These are phyloP conservation scores for Chimonanthus salicifolius DNA, from an alignment of 164 flowering plant species.

Conservation along the genomic window DNA sequence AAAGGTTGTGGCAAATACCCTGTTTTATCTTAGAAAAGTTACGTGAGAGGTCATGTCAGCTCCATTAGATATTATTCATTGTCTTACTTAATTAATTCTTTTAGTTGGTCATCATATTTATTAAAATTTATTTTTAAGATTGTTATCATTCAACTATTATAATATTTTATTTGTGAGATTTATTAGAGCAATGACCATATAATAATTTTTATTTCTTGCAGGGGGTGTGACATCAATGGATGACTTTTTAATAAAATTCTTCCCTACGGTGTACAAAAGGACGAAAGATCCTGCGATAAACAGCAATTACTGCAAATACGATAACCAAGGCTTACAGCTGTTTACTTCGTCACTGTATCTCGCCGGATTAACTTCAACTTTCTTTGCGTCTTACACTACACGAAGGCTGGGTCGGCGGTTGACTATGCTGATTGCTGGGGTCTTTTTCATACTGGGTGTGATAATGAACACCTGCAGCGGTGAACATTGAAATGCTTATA, in stretches of 20 bases:
- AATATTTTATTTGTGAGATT: too few relatives aligned
- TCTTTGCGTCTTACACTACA: conserved; percentile 88
- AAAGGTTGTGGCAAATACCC: too few relatives aligned
- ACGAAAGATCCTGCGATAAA: conserved; percentile 19
- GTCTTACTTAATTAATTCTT: too few relatives aligned
- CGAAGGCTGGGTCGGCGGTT: conserved; percentile 56
- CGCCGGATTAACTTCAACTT: conserved; percentile 75
- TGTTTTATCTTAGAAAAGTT: too few relatives aligned
- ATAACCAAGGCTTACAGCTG: conserved; percentile 76
- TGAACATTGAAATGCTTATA: conserved; percentile 75
- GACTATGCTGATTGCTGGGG: conserved; percentile 83
- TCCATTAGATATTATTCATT: too few relatives aligned
- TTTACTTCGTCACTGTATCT: conserved; percentile 90
- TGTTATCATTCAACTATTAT: too few relatives aligned
- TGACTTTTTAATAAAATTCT: conserved; percentile 66
- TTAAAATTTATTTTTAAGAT: too few relatives aligned
- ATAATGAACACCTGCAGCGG: conserved; percentile 70
- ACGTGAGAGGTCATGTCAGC: too few relatives aligned
- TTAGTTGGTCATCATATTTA: too few relatives aligned
- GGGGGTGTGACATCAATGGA: conserved; percentile 95
- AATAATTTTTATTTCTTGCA: conserved; percentile 17
- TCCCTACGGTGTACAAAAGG: conserved; percentile 56
- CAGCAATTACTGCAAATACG: conserved; percentile 93
- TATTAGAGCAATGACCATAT: too few relatives aligned
- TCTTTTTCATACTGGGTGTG: conserved; percentile 67